phyloP scores from a whole-genome alignment of 1,284 basidiomycete genomes.

The Boletus subluridellus region DNA sequence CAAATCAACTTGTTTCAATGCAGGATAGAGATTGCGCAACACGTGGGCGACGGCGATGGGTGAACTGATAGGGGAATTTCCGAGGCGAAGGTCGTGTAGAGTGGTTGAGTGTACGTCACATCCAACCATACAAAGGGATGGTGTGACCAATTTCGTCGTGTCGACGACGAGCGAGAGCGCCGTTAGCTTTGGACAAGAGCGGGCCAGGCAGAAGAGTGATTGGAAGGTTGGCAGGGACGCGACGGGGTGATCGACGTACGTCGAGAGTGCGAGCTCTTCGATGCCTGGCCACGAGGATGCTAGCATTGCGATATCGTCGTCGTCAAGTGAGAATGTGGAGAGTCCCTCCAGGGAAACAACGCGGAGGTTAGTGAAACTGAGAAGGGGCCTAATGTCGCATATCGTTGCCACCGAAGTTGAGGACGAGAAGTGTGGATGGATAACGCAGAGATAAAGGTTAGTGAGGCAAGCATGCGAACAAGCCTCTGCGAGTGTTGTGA shows the following conservation, averaged over 20 bases:
- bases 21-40: constrained; percentile 18
- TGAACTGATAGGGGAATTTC: constrained; percentile 19
- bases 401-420: constrained; percentile 1
- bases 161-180: constrained; percentile 26
- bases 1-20: constrained; percentile 22
- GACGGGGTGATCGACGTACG: constrained; percentile 14
- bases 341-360: constrained; percentile 21
- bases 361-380: constrained; percentile 15
- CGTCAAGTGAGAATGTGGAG: constrained; percentile 14
- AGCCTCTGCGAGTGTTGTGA: constrained; percentile 10
- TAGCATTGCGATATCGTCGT: constrained; percentile 16
- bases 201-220: constrained; percentile 12
- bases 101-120: background rate
- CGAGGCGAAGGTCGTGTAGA: constrained; percentile 19
- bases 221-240: constrained; percentile 22
- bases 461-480: constrained; percentile 16
- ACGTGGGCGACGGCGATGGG: constrained; percentile 15
- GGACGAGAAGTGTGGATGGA: constrained; percentile 12
- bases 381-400: constrained; percentile 17
- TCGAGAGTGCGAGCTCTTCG: constrained; percentile 21
- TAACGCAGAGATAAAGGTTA: constrained; percentile 13
- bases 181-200: constrained; percentile 9
- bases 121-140: background rate
- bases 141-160: background rate
- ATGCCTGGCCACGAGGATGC: constrained; percentile 22